Evolutionary conservation across 2,329 filamentous ascomycete species (phyloP).

Genomic region (Paecilomyces formosus): DNA sequence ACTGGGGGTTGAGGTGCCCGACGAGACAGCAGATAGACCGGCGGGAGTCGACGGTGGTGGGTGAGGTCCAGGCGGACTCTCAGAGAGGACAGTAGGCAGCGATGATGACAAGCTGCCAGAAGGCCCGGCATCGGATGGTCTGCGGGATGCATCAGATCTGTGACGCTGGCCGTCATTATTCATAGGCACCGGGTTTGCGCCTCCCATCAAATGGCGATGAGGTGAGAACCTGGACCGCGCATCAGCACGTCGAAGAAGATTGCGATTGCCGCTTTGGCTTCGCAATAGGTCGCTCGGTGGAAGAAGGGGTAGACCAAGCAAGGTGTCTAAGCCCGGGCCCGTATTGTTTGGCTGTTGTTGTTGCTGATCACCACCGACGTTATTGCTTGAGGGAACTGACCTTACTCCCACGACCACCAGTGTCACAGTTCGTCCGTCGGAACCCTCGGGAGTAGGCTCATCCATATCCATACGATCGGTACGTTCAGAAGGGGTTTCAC

Average conservation of each 20-base stretch:
- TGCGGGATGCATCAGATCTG: constrained; percentile 25
- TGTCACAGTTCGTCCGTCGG: constrained; percentile 55
- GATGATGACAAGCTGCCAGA: constrained; percentile 23
- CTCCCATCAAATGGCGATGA: constrained; percentile 48
- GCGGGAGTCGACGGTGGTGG: constrained; percentile 59
- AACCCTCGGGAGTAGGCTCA: constrained; percentile 32
- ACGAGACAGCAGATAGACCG: constrained; percentile 48
- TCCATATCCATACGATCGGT: constrained; percentile 33
- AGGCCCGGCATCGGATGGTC: constrained; percentile 23
- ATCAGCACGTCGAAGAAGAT: constrained; percentile 46
- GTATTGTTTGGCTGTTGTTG: constrained; percentile 22
- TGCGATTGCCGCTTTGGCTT: constrained; percentile 39
- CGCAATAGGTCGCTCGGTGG: constrained; percentile 36
- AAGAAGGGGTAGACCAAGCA: constrained; percentile 38
- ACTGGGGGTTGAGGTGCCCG: constrained; percentile 44
- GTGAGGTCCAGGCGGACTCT: constrained; percentile 50
- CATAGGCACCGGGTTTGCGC: constrained; percentile 41
- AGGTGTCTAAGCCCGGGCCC: constrained; percentile 36
- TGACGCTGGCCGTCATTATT: constrained; percentile 48
- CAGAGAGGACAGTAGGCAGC: constrained; percentile 41
- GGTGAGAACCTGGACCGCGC: constrained; percentile 48
- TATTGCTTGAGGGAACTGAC: constrained; percentile 51
- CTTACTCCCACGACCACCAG: constrained; percentile 64
- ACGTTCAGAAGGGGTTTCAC: constrained; percentile 15
- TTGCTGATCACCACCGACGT: constrained; percentile 36